phyloP scores from a whole-genome alignment of 352 stramenopile genomes.

The Phytophthora tentaculata region DNA sequence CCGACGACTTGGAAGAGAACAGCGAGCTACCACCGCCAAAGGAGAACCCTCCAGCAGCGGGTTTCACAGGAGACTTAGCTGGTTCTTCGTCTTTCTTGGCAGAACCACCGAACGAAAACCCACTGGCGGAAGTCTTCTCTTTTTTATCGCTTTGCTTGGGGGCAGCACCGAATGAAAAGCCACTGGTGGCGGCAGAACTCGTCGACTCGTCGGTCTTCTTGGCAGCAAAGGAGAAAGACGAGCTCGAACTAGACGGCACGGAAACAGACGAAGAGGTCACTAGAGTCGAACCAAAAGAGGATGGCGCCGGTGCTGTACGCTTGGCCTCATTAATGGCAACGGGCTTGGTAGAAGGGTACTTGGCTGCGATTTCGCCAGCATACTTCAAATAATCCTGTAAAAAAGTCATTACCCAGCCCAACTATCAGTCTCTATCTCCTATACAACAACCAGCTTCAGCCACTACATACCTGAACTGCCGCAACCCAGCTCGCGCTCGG shows the following conservation, averaged over 20 bases:
- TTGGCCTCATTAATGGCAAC: slow-evolving; percentile 51
- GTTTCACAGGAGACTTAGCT: slow-evolving; percentile 20
- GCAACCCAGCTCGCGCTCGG: slow-evolving; percentile 70
- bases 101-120: slow-evolving; percentile 30
- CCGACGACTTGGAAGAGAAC: slow-evolving; percentile 42
- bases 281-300: slow-evolving; percentile 26
- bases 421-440: slow-evolving; percentile 4
- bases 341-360: slow-evolving; percentile 69
- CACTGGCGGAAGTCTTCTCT: slow-evolving; percentile 11
- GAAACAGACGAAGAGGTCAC: slow-evolving; percentile 22
- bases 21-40: slow-evolving; percentile 45
- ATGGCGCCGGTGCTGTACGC: slow-evolving; percentile 23
- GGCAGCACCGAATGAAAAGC: slow-evolving; percentile 27
- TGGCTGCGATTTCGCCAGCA: slow-evolving; percentile 59
- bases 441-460: neutral
- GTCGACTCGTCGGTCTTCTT: slow-evolving; percentile 23
- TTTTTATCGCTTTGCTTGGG: slow-evolving; percentile 25
- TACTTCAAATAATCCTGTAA: slow-evolving; percentile 83
- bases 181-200: slow-evolving; percentile 12
- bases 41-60: slow-evolving; percentile 20
- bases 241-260: slow-evolving; percentile 15
- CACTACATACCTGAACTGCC: slow-evolving; percentile 53
- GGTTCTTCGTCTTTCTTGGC: slow-evolving; percentile 27
- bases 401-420: slow-evolving; percentile 14
- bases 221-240: slow-evolving; percentile 44